These are phyloP conservation scores for Ceriops zippeliana DNA, from an alignment of 345 rosid species.

Conservation along the genomic window DNA sequence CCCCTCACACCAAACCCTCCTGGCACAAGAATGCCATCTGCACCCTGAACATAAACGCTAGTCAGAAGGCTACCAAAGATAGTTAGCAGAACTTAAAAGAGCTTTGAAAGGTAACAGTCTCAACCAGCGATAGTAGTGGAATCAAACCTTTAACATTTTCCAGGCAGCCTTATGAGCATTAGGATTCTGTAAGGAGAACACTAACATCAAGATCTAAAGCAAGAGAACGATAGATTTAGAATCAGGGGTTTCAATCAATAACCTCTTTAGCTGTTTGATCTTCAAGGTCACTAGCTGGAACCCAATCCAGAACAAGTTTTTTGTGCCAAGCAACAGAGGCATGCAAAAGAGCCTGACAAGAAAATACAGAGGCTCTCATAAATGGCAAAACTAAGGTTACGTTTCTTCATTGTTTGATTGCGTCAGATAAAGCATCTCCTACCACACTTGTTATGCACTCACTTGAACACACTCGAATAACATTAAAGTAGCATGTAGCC, in stretches of 20 bases:
- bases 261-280: constrained; percentile 69
- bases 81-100: not conserved
- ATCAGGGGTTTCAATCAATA: not conserved
- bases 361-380: not conserved
- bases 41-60: constrained; percentile 49
- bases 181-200: constrained; percentile 55
- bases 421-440: not conserved
- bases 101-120: not conserved
- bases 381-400: not conserved
- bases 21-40: constrained; percentile 85
- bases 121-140: not conserved
- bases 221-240: not conserved
- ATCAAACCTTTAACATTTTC: constrained; percentile 67
- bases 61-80: constrained; percentile 10
- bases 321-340: constrained; percentile 75
- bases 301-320: constrained; percentile 88
- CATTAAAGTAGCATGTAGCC: not conserved
- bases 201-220: not conserved
- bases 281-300: constrained; percentile 96
- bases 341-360: constrained; percentile 83
- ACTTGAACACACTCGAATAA: not conserved
- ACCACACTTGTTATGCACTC: not conserved
- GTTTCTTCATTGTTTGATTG: not conserved
- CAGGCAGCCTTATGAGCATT: constrained; percentile 85
- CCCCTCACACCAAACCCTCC: constrained; percentile 99